phyloP scores from a whole-genome alignment of 2,329 filamentous ascomycete species.

The Ophioceras dolichostomum region DNA sequence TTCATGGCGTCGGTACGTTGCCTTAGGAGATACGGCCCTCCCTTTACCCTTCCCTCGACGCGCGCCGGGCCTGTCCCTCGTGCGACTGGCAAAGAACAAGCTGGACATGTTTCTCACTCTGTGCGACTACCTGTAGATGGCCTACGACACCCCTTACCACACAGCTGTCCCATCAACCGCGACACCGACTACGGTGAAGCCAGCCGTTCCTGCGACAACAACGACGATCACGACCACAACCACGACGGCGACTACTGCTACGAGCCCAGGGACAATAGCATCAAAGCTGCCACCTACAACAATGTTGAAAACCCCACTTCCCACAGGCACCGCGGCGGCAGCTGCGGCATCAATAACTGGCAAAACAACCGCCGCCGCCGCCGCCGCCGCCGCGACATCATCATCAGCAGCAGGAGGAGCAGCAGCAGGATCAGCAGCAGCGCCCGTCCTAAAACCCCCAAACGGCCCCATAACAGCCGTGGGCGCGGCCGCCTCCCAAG shows the following conservation, averaged over 20 bases:
- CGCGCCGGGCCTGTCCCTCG: too few relatives aligned
- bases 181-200: slow-evolving; percentile 1
- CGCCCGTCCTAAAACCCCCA: neutral
- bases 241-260: neutral
- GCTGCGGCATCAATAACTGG: slow-evolving; percentile 1
- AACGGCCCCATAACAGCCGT: slow-evolving; percentile 12
- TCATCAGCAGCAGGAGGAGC: neutral
- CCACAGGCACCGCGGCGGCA: slow-evolving; percentile 1
- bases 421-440: neutral
- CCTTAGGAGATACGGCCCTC: too few relatives aligned
- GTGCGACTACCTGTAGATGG: too few relatives aligned
- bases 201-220: slow-evolving; percentile 2
- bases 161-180: slow-evolving; percentile 15
- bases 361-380: neutral
- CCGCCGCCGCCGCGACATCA: neutral
- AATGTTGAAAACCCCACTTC: too few relatives aligned
- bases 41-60: too few relatives aligned
- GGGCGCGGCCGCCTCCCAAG: slow-evolving; percentile 20
- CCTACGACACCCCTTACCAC: slow-evolving; percentile 87
- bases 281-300: too few relatives aligned
- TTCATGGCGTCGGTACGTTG: slow-evolving; percentile 87
- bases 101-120: too few relatives aligned
- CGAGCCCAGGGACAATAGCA: too few relatives aligned
- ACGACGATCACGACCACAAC: neutral
- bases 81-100: too few relatives aligned